Conservation (phyloP, 2,329 filamentous ascomycete genomes). For the Fusarium liriodendri region DNA sequence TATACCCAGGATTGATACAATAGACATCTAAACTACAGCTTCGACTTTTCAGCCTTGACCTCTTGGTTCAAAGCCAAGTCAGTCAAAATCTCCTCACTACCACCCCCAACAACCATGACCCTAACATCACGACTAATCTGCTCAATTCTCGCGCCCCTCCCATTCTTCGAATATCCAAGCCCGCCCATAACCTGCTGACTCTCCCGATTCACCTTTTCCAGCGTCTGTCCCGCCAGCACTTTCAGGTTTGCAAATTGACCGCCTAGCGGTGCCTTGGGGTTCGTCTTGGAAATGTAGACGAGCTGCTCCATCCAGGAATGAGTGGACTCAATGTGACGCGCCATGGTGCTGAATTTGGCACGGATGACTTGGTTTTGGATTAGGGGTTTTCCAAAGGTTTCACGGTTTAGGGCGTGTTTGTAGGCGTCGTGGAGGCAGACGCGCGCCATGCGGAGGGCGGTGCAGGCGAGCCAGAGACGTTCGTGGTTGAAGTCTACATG, state of each 20-base stretch:
- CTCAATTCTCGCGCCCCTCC: slow-evolving; percentile 61
- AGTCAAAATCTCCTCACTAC: slow-evolving; percentile 66
- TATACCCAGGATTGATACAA: neutral
- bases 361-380: slow-evolving; percentile 69
- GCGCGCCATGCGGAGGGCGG: slow-evolving; percentile 67
- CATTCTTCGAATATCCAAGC: slow-evolving; percentile 61
- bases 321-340: slow-evolving; percentile 64
- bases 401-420: slow-evolving; percentile 59
- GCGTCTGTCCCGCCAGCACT: neutral
- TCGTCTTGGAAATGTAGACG: slow-evolving; percentile 7
- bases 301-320: slow-evolving; percentile 27
- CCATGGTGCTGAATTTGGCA: slow-evolving; percentile 68
- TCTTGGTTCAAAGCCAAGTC: slow-evolving; percentile 65
- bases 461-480: slow-evolving; percentile 66
- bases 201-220: slow-evolving; percentile 46
- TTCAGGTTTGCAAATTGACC: neutral
- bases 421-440: slow-evolving; percentile 65
- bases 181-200: slow-evolving; percentile 67
- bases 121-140: slow-evolving; percentile 65
- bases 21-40: neutral
- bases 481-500: slow-evolving; percentile 65
- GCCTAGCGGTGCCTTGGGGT: neutral
- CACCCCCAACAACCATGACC: slow-evolving; percentile 62
- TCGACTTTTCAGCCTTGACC: slow-evolving; percentile 21
- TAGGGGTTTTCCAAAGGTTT: slow-evolving; percentile 69